These are phyloP conservation scores for Phytophthora boehmeriae DNA, from an alignment of 352 stramenopile genomes.

Conservation along the genomic window DNA sequence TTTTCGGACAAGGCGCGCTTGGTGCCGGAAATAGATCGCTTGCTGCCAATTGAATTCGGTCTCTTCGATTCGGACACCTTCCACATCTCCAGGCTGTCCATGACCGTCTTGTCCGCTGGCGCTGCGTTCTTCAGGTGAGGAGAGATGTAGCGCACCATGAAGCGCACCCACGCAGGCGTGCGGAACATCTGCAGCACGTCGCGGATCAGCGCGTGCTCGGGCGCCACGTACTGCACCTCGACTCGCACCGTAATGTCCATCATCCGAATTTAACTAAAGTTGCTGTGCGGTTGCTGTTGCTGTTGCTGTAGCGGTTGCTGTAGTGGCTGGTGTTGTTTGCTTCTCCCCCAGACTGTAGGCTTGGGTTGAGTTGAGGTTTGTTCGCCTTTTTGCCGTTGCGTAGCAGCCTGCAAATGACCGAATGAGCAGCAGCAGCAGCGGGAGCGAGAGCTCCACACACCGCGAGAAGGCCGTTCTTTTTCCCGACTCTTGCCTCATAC, in stretches of 20 bases:
- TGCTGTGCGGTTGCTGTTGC: slow-evolving; percentile 1
- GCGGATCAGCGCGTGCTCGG: slow-evolving; percentile 58
- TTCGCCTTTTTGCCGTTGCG: slow-evolving; percentile 11
- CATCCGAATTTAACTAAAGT: slow-evolving; percentile 1
- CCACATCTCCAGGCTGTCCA: slow-evolving; percentile 54
- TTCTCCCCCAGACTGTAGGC: not conserved
- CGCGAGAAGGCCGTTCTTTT: not conserved
- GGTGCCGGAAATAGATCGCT: not conserved
- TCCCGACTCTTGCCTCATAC: not conserved
- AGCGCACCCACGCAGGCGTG: slow-evolving; percentile 81
- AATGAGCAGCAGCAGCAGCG: slow-evolving; percentile 34
- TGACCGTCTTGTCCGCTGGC: slow-evolving; percentile 70
- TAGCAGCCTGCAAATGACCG: slow-evolving; percentile 39
- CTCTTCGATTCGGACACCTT: slow-evolving; percentile 7
- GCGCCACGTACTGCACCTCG: slow-evolving; percentile 81
- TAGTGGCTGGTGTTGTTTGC: too few relatives aligned
- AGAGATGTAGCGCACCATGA: slow-evolving; percentile 88
- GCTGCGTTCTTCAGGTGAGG: slow-evolving; percentile 84
- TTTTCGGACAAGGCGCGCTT: slow-evolving; percentile 39
- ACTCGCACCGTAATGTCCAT: slow-evolving; percentile 86
- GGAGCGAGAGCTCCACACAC: slow-evolving; percentile 8
- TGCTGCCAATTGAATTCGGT: not conserved
- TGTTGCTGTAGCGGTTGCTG: slow-evolving; percentile 8
- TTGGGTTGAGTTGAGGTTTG: not conserved
- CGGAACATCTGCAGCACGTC: slow-evolving; percentile 86